Percentiles rank a stretch among this genome's conserved stretches.
phyloP scores from a whole-genome alignment of 495 filamentous ascomycete genomes.

The Chlorociboria aeruginascens region DNA sequence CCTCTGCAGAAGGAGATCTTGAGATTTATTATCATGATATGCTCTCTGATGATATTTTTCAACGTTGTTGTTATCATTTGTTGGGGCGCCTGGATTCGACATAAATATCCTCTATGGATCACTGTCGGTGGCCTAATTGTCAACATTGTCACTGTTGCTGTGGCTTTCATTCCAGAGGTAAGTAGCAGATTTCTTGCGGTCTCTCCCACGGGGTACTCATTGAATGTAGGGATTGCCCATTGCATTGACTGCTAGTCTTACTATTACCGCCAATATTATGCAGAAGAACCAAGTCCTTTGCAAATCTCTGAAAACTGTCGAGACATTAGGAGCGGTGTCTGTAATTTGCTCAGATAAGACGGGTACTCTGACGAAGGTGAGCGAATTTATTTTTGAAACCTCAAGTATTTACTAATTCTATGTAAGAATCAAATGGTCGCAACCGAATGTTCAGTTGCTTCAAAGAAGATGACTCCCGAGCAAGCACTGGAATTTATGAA shows the following conservation, averaged over 20 bases:
- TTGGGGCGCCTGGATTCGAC: constrained; percentile 52
- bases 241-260: constrained; percentile 43
- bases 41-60: constrained; percentile 37
- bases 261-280: constrained; percentile 25
- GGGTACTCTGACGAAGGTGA: constrained; percentile 14
- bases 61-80: constrained; percentile 39
- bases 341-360: constrained; percentile 48
- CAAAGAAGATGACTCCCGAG: constrained; percentile 25
- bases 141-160: constrained; percentile 49
- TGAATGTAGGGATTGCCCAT: constrained; percentile 41
- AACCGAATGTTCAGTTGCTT: constrained; percentile 36
- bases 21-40: constrained; percentile 52
- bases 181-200: too few species aligned
- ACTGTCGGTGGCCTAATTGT: constrained; percentile 51
- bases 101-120: constrained; percentile 47
- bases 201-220: too few species aligned
- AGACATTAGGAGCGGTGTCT: constrained; percentile 52
- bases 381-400: not conserved
- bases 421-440: constrained; percentile 45
- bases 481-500: constrained; percentile 25
- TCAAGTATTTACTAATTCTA: not conserved
- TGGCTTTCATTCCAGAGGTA: constrained; percentile 57
- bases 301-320: constrained; percentile 29
- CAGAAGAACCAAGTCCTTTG: constrained; percentile 20
- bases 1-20: constrained; percentile 53